phyloP scores from a whole-genome alignment of 2,329 filamentous ascomycete species.

The Diaporthe helianthi region DNA sequence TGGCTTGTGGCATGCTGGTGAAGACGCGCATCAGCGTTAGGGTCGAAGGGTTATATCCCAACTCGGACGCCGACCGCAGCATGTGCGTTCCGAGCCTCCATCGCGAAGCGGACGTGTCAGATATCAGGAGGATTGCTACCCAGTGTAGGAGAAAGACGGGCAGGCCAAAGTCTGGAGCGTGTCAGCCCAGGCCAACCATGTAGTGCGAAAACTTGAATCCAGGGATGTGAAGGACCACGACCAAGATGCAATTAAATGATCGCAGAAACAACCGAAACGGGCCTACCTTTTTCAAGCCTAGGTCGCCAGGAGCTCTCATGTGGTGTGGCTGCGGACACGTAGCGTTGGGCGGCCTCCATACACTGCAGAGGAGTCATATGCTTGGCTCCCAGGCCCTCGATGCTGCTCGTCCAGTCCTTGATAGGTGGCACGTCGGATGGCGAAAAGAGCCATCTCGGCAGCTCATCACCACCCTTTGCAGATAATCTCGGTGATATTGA shows the following conservation, averaged over 20 bases:
- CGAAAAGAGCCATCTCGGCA: conserved; percentile 37
- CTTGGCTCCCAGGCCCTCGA: conserved; percentile 27
- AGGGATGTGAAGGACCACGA: neutral
- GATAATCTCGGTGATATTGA: conserved; percentile 11
- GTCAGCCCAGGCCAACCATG: neutral
- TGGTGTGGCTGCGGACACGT: conserved; percentile 39
- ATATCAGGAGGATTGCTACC: conserved; percentile 40
- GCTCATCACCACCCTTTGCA: conserved; percentile 3
- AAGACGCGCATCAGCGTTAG: conserved; percentile 43
- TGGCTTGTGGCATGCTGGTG: conserved; percentile 23
- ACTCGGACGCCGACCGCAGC: conserved; percentile 43
- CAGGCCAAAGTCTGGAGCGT: conserved; percentile 37
- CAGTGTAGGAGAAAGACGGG: conserved; percentile 45
- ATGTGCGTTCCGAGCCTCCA: conserved; percentile 44
- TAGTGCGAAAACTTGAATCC: neutral
- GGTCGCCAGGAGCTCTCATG: conserved; percentile 39
- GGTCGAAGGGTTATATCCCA: conserved; percentile 47
- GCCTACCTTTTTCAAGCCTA: conserved; percentile 36
- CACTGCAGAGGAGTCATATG: conserved; percentile 39
- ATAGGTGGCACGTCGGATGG: conserved; percentile 40
- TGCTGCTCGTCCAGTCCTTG: conserved; percentile 39
- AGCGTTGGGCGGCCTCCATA: conserved; percentile 37
- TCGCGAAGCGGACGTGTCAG: conserved; percentile 17
- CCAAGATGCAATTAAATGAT: no score
- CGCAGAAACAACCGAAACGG: neutral